These are phyloP conservation scores for Silene conica DNA, from an alignment of 148 eudicot species.

Conservation along the genomic window DNA sequence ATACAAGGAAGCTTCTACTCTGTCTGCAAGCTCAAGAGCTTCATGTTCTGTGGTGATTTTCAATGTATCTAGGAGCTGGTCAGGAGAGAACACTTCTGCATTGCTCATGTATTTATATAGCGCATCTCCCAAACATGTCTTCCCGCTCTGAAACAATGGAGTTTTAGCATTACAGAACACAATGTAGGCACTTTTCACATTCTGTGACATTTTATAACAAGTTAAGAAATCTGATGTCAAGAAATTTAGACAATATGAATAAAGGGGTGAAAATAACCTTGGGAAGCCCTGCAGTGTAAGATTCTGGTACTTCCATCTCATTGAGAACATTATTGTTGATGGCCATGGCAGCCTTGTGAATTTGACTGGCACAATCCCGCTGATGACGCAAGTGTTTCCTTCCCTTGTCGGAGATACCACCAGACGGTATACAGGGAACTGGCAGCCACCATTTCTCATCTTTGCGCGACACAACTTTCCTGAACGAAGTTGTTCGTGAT, in stretches of 20 bases:
- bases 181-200: background rate
- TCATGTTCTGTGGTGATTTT: slow-evolving; percentile 80
- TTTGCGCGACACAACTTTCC: slow-evolving; percentile 48
- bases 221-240: no score
- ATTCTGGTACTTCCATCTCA: slow-evolving; percentile 90
- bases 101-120: slow-evolving; percentile 67
- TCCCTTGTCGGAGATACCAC: slow-evolving; percentile 64
- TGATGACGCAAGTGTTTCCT: slow-evolving; percentile 65
- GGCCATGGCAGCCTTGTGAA: slow-evolving; percentile 94
- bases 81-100: slow-evolving; percentile 67
- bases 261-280: slow-evolving; percentile 46
- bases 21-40: slow-evolving; percentile 90
- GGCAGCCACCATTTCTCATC: slow-evolving; percentile 99
- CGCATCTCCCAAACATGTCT: slow-evolving; percentile 72
- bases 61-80: slow-evolving; percentile 58
- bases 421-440: slow-evolving; percentile 66
- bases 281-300: slow-evolving; percentile 73
- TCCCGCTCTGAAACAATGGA: slow-evolving; percentile 55
- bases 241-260: no score
- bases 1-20: slow-evolving; percentile 77
- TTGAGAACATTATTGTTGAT: slow-evolving; percentile 67
- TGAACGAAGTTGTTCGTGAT: slow-evolving; percentile 59
- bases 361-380: slow-evolving; percentile 71
- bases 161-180: background rate
- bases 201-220: background rate